Base-by-base conservation (phyloP, 148 eudicot species). In the Simmondsia chinensis region DNA sequence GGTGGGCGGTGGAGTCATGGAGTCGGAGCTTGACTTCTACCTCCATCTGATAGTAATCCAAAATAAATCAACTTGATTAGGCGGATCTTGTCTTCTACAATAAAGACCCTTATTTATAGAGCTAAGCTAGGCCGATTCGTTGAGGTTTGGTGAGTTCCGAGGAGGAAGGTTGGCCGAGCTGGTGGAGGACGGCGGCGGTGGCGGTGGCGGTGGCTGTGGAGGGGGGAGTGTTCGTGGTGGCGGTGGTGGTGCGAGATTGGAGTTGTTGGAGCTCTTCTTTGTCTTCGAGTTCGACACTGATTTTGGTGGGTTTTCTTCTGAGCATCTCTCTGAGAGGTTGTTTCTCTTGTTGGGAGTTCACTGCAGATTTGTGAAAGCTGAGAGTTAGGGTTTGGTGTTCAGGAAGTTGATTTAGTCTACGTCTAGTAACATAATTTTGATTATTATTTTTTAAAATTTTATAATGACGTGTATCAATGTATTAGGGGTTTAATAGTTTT, bases 1-100 rank as follows among this genome's bases (percentile, higher is more conserved):
- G 64, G 51, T 70, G 83, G 28, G 73, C 61, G 5, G 50, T 11
- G 30, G 76, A 56, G 58, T 71, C 23, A 9, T 74, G 76, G 21
- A 86, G 57, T 18, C 83, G 72, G 36, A 86, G 56, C 71, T 86
- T 86, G 24, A 86, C 87, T 62, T 86, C 96, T n/a, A 86, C 66
- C 45, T 82, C 96, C 87, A 86, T 82, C 33, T 33, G 39, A 47
- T 4, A n/a, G 19, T 13, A 24, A 2, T 4, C 9, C 21, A 48
- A 48, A 33, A 18, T 5, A 35, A 4, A 12, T 14, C n/a, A n/a
- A 4, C 11, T 4, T 24, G 27, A 39, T 39, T n/a, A 29, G 13
- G 17, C 14, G 3, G 35, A 29, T 7, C 21, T 28, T 28, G 31
- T 5, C 9, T 28, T 28, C 31, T 28, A 5, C 5, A 28, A 28